Conservation (phyloP, 495 filamentous ascomycete species). For the Hypomontagnella monticulosa region DNA sequence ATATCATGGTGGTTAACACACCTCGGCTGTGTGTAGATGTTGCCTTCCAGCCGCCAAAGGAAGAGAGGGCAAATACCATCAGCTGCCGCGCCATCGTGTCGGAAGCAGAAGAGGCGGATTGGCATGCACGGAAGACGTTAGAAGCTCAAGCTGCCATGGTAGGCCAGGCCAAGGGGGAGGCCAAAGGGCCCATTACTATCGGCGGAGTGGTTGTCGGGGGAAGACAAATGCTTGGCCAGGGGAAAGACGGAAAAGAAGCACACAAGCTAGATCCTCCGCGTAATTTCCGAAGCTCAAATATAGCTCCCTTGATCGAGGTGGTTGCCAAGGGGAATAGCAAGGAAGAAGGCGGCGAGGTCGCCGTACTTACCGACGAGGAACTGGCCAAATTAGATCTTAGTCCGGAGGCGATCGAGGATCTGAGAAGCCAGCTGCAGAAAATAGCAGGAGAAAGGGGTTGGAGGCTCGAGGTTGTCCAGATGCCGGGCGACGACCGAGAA, state of each 20-base stretch:
- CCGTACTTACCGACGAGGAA: conserved; percentile 65
- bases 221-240: conserved; percentile 56
- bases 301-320: conserved; percentile 46
- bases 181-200: conserved; percentile 51
- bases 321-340: conserved; percentile 53
- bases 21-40: conserved; percentile 92
- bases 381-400: conserved; percentile 76
- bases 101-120: conserved; percentile 63
- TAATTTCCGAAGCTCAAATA: conserved; percentile 41
- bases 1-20: conserved; percentile 94
- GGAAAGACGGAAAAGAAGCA: conserved; percentile 55
- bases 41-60: conserved; percentile 87
- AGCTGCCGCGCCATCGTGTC: conserved; percentile 77
- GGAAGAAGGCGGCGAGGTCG: conserved; percentile 64
- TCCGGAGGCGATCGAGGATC: conserved; percentile 69
- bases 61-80: conserved; percentile 79
- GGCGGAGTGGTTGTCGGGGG: conserved; percentile 65
- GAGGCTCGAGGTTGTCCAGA: conserved; percentile 63
- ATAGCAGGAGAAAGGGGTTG: conserved; percentile 63
- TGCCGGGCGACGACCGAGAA: conserved; percentile 48
- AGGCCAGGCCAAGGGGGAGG: conserved; percentile 50
- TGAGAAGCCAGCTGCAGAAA: conserved; percentile 66
- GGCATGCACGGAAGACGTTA: conserved; percentile 64
- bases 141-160: conserved; percentile 63
- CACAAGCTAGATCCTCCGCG: conserved; percentile 49